These are phyloP conservation scores for Neurospora pannonica DNA, from an alignment of 495 filamentous ascomycete genomes.

Conservation along the genomic window DNA sequence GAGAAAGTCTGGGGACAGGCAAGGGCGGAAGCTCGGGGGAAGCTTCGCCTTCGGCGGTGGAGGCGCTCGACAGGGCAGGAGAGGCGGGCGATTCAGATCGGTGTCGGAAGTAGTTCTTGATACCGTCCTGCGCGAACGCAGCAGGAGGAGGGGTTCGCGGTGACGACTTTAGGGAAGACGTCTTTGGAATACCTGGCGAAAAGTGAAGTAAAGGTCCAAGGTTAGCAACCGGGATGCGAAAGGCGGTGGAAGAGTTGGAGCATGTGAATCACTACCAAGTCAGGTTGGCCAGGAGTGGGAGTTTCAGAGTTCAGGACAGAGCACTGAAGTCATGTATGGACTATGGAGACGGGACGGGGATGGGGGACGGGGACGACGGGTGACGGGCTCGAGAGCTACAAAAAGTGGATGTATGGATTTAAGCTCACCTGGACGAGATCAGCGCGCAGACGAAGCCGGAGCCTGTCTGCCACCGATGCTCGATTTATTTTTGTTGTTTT, in stretches of 20 bases:
- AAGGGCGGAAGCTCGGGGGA: constrained; percentile 46
- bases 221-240: constrained; percentile 6
- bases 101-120: constrained; percentile 13
- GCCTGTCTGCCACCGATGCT: constrained; percentile 46
- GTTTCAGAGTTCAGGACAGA: background rate
- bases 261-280: background rate
- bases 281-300: constrained; percentile 1
- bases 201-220: background rate
- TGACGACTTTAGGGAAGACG: constrained; percentile 40
- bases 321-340: background rate
- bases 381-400: background rate
- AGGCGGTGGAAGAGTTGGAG: background rate
- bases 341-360: background rate
- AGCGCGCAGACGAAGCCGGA: constrained; percentile 42
- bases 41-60: constrained; percentile 43
- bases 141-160: constrained; percentile 41
- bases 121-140: constrained; percentile 43
- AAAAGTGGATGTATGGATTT: constrained; percentile 1
- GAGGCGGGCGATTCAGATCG: constrained; percentile 25
- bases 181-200: constrained; percentile 26
- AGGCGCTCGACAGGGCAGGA: constrained; percentile 41
- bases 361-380: background rate
- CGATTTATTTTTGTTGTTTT: constrained; percentile 21
- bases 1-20: constrained; percentile 37
- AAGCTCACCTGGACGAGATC: constrained; percentile 42